A percentile compares a stretch with the other conserved stretches of the same genome.
These are phyloP conservation scores for Xylariaceae sp. DNA, from an alignment of 2,329 filamentous ascomycete genomes.

Conservation along the genomic window DNA sequence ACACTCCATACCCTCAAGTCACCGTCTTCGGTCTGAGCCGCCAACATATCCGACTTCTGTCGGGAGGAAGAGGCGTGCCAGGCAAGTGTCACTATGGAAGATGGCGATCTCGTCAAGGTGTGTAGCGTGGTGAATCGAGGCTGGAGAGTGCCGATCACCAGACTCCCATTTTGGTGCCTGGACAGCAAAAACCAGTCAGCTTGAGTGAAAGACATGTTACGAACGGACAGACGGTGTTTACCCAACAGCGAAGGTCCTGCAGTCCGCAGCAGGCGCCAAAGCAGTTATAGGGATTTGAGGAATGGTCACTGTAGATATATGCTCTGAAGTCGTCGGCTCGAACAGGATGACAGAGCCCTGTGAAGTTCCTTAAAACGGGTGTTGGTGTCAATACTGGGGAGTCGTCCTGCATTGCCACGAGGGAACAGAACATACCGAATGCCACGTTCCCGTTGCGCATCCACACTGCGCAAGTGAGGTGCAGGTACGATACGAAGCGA, in stretches of 20 bases:
- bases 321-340: constrained; percentile 86
- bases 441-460: constrained; percentile 97
- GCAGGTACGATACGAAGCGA: constrained; percentile 87
- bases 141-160: constrained; percentile 82
- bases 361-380: constrained; percentile 61
- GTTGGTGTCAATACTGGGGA: constrained; percentile 6
- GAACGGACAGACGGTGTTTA: constrained; percentile 37
- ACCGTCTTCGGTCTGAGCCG: constrained; percentile 84
- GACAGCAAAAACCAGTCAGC: constrained; percentile 6
- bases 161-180: constrained; percentile 92
- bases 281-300: constrained; percentile 92
- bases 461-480: constrained; percentile 80
- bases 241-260: constrained; percentile 94
- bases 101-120: constrained; percentile 78
- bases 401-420: not conserved
- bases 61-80: constrained; percentile 97
- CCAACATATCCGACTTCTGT: constrained; percentile 97
- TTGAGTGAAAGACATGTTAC: constrained; percentile 10
- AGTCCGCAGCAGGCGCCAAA: constrained; percentile 81
- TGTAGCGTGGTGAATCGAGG: constrained; percentile 92
- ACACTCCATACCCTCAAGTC: constrained; percentile 96
- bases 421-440: constrained; percentile 63
- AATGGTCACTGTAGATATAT: constrained; percentile 84
- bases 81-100: constrained; percentile 76
- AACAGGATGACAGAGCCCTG: constrained; percentile 94